Evolutionary conservation across 768 basidiomycete species (phyloP), one percentile per base, ranked within the genome.

Genomic region (Amanita pseudoporphyria): DNA sequence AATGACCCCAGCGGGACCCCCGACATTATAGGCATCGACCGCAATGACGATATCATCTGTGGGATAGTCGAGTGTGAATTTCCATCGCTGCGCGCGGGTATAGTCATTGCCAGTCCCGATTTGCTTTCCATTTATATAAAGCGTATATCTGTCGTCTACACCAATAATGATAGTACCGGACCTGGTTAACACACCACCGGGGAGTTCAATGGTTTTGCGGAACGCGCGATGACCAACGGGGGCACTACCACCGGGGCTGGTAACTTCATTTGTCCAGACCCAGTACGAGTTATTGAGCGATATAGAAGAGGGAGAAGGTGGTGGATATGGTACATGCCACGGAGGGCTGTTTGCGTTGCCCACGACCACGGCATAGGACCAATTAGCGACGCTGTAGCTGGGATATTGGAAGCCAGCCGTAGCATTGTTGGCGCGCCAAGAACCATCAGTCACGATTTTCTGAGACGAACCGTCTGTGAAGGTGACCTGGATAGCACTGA

Each of bases 231-330:
- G 46, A 16, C 58, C 59, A 7, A 39, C 37, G 1, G 47, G 47
- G 3, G 37, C 37, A 28, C 30, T 18, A n/a, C 35, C 14, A 7
- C 9, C 13, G 7, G 48, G 49, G 33, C 28, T 47, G 32, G 9
- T 10, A 9, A 62, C 49, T 35, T 66, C 64, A 46, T 58, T 61
- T 22, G 66, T 64, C 65, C 66, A 67, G 19, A 67, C 64, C 64
- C 64, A 67, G 10, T 49, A 45, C 7, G 64, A 59, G 19, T 55
- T 41, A 3, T 53, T 53, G 46, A 65, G 56, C 5, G 59, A 51
- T 14, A 62, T 58, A 2, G 45, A 56, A n/a, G 57, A 59, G 45
- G 56, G 37, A 46, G 51, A 52, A 43, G 47, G 55, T 33, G 46
- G 58, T 19, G 55, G 39, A 10, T 32, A 16, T 22, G 61, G 52